phyloP scores from a whole-genome alignment of 106 monocot species.

The Dioscorea alata region DNA sequence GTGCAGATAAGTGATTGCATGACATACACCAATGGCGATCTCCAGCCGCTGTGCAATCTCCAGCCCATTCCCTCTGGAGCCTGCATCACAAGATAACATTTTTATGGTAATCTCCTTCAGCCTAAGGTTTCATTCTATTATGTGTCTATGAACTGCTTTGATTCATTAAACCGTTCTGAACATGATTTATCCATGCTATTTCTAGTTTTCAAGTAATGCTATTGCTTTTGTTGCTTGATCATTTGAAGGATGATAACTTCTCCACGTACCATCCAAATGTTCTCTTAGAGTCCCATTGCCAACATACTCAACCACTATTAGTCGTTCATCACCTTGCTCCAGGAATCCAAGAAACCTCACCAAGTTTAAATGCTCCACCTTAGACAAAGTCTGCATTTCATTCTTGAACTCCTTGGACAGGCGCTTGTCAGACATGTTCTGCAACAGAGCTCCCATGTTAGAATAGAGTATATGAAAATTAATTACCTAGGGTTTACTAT shows the following conservation, averaged over 20 bases:
- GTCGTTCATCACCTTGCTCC: conserved; percentile 34
- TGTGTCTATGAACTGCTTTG: too few species aligned
- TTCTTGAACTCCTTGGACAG: conserved; percentile 41
- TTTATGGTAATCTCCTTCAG: neutral
- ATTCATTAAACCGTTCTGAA: too few species aligned
- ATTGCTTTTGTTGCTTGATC: too few species aligned
- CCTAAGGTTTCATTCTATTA: too few species aligned
- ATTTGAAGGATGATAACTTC: too few species aligned
- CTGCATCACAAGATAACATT: conserved; percentile 24
- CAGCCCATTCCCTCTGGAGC: conserved; percentile 26
- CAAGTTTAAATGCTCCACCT: conserved; percentile 59
- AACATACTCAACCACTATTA: conserved; percentile 48
- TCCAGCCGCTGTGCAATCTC: conserved; percentile 46
- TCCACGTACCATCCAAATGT: conserved; percentile 47
- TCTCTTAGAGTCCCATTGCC: conserved; percentile 54
- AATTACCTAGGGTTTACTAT: neutral
- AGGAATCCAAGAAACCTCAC: conserved; percentile 47
- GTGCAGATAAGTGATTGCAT: conserved; percentile 61
- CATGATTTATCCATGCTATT: too few species aligned
- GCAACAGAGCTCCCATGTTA: neutral
- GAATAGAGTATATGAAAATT: neutral
- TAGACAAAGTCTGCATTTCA: conserved; percentile 46
- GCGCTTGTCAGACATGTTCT: conserved; percentile 32
- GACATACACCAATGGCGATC: conserved; percentile 59
- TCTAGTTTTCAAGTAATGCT: too few species aligned